Evolutionary conservation across 2,329 filamentous ascomycete genomes (phyloP).

Genomic region (Lachnellula occidentalis): DNA sequence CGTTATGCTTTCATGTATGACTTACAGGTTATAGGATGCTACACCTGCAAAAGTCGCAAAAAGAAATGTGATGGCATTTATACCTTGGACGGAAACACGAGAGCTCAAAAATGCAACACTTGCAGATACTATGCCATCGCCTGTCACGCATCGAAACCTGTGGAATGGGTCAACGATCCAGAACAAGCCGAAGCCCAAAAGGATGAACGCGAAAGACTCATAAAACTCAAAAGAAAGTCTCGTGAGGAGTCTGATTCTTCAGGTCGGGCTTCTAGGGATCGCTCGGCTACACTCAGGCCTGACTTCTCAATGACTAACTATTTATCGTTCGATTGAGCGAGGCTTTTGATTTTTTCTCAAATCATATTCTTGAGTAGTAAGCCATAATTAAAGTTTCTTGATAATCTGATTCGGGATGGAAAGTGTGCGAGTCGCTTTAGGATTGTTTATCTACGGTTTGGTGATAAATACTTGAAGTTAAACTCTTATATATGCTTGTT

Average conservation of each 20-base stretch:
- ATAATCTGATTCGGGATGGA: too few species aligned
- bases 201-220: background rate
- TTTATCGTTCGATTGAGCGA: too few species aligned
- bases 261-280: background rate
- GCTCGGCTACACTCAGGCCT: background rate
- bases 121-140: background rate
- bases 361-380: too few species aligned
- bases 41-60: constrained; percentile 4
- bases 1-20: background rate
- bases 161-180: background rate
- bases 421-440: too few species aligned
- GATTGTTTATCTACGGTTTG: too few species aligned
- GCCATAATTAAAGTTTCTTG: too few species aligned
- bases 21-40: background rate
- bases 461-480: too few species aligned
- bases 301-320: too few species aligned
- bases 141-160: background rate
- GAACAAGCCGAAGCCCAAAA: background rate
- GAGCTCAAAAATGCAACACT: background rate
- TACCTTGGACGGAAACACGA: background rate
- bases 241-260: constrained; percentile 3
- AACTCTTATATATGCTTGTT: too few species aligned
- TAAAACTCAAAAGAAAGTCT: constrained; percentile 2
- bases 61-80: constrained; percentile 5
- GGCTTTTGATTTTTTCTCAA: too few species aligned